phyloP scores from a whole-genome alignment of 2,329 filamentous ascomycete species.

The Aaosphaeria pasadenensis region DNA sequence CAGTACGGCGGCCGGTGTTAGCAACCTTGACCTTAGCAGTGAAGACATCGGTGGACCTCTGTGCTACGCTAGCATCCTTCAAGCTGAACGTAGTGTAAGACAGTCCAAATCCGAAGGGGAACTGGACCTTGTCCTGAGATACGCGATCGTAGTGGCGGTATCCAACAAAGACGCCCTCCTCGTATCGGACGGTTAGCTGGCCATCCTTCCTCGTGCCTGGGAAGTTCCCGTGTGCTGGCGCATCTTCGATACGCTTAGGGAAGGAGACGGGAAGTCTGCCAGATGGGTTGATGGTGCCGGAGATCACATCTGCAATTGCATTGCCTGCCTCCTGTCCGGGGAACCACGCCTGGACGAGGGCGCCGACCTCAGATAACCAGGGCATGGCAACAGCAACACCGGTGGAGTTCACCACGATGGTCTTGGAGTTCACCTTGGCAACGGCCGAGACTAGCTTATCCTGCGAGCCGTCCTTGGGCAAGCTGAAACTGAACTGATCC shows the following conservation, averaged over 20 bases:
- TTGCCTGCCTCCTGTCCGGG: conserved; percentile 43
- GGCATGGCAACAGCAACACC: conserved; percentile 72
- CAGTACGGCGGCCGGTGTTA: neutral
- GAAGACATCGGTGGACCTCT: conserved; percentile 52
- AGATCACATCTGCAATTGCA: conserved; percentile 40
- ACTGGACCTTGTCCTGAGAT: conserved; percentile 48
- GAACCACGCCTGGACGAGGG: conserved; percentile 43
- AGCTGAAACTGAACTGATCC: conserved; percentile 55
- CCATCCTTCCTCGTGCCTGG: conserved; percentile 40
- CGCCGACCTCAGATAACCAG: conserved; percentile 54
- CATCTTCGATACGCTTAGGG: conserved; percentile 34
- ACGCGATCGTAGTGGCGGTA: conserved; percentile 62
- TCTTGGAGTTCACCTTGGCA: conserved; percentile 64
- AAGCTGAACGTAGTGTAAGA: conserved; percentile 41
- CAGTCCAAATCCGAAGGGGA: conserved; percentile 39
- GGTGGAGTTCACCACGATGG: conserved; percentile 72
- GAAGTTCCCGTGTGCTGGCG: conserved; percentile 37
- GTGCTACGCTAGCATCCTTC: conserved; percentile 56
- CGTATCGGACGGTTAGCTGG: conserved; percentile 61
- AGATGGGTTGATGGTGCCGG: conserved; percentile 38
- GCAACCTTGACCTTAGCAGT: conserved; percentile 16
- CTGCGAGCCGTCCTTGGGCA: conserved; percentile 50
- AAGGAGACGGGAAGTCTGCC: conserved; percentile 40
- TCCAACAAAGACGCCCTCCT: conserved; percentile 53
- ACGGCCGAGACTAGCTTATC: conserved; percentile 66